Conservation (phyloP, 306 rosid species). For the Cicer bijugum region DNA sequence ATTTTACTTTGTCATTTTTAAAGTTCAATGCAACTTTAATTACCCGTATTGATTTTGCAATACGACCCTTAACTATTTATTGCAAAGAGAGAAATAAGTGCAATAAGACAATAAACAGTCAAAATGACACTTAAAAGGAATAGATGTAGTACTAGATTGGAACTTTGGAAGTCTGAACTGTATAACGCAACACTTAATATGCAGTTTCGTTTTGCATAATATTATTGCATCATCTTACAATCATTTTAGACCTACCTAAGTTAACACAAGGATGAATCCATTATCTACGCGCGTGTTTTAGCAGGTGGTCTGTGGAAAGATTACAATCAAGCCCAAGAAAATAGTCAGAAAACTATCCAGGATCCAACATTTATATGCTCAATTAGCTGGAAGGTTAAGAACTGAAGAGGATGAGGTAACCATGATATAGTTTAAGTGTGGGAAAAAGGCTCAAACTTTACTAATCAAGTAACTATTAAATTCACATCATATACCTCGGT, state of each 20-base stretch:
- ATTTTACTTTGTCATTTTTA: too few species aligned
- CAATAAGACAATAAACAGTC: too few species aligned
- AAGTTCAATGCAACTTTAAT: too few species aligned
- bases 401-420: constrained; percentile 90
- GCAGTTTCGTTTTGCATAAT: constrained; percentile 24
- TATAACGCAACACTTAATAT: not conserved
- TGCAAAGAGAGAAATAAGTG: too few species aligned
- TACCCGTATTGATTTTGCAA: too few species aligned
- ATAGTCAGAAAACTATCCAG: constrained; percentile 76
- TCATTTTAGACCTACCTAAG: constrained; percentile 11
- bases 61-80: too few species aligned
- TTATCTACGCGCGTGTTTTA: not conserved
- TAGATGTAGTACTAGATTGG: too few species aligned
- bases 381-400: constrained; percentile 68
- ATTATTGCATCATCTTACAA: constrained; percentile 22
- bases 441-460: constrained; percentile 22
- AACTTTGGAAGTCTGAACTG: too few species aligned
- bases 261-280: constrained; percentile 19
- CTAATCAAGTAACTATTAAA: constrained; percentile 18
- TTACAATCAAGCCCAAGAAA: constrained; percentile 73
- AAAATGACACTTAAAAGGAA: too few species aligned
- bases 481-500: constrained; percentile 24
- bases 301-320: constrained; percentile 75
- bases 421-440: constrained; percentile 16
- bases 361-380: constrained; percentile 87